These are phyloP conservation scores for Lactarius sanguifluus DNA, from an alignment of 768 basidiomycete genomes.

Conservation along the genomic window DNA sequence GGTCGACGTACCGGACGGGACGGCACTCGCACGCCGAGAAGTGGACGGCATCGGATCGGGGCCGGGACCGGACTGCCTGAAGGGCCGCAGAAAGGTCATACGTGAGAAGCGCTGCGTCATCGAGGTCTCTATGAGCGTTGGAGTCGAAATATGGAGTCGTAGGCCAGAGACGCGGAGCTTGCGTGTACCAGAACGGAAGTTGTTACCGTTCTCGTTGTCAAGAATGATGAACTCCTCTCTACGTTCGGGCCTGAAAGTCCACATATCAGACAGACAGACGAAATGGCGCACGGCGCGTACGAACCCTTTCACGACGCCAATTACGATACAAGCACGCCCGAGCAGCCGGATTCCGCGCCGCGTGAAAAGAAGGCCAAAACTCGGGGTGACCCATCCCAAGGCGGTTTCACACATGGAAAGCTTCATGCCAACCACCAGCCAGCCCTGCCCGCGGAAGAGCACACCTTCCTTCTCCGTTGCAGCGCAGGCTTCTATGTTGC, in stretches of 20 bases:
- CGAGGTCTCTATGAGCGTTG: constrained; percentile 18
- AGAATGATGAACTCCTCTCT: constrained; percentile 26
- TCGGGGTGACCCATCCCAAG: constrained; percentile 56
- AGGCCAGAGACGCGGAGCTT: constrained; percentile 10
- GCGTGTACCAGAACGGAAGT: constrained; percentile 22
- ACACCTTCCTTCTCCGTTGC: constrained; percentile 46
- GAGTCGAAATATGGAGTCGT: constrained; percentile 21
- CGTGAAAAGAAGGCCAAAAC: constrained; percentile 53
- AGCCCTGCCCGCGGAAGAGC: constrained; percentile 59
- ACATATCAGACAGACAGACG: not conserved
- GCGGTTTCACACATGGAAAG: constrained; percentile 65
- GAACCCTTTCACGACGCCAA: constrained; percentile 70
- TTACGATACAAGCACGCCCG: constrained; percentile 52
- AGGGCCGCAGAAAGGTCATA: constrained; percentile 12
- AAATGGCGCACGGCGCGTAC: constrained; percentile 30
- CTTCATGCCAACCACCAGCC: constrained; percentile 60
- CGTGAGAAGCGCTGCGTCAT: constrained; percentile 22
- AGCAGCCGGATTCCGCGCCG: constrained; percentile 59
- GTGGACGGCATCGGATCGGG: not conserved
- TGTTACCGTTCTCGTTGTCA: constrained; percentile 13
- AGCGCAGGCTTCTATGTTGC: constrained; percentile 49
- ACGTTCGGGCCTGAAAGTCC: constrained; percentile 19
- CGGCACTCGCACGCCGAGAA: not conserved
- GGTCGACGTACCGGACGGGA: not conserved
- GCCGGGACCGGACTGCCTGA: not conserved